These are phyloP conservation scores for Mercurialis annua DNA, from an alignment of 345 rosid species.

Conservation along the genomic window DNA sequence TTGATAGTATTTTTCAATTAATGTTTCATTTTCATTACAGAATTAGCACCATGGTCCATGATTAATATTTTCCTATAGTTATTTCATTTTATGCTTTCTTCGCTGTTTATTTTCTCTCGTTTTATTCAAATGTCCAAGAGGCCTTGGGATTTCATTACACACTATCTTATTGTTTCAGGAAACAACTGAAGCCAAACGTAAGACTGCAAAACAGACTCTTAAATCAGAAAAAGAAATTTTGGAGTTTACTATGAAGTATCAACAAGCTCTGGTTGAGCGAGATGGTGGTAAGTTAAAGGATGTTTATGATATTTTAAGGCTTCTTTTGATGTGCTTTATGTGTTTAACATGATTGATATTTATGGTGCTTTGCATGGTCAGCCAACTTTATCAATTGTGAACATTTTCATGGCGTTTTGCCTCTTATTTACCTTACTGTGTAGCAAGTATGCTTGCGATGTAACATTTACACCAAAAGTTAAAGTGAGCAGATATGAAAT, in stretches of 20 bases:
- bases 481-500: not conserved
- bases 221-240: slow-evolving; percentile 82
- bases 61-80: not conserved
- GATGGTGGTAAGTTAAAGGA: slow-evolving; percentile 53
- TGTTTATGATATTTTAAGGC: slow-evolving; percentile 5
- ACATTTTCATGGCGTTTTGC: not conserved
- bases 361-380: not conserved
- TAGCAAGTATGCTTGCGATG: not conserved
- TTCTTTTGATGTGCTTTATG: slow-evolving; percentile 4
- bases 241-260: slow-evolving; percentile 81
- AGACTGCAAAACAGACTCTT: slow-evolving; percentile 55
- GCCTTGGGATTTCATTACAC: slow-evolving; percentile 4
- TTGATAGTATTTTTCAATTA: not conserved
- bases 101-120: not conserved
- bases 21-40: not conserved
- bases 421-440: not conserved
- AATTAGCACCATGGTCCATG: not conserved
- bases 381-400: not conserved
- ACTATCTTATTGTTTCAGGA: slow-evolving; percentile 43
- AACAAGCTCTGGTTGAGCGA: slow-evolving; percentile 86
- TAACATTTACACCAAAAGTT: not conserved
- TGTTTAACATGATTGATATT: not conserved
- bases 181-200: slow-evolving; percentile 59
- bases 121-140: not conserved
- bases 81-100: not conserved